Conservation (phyloP, 2,329 filamentous ascomycete genomes). For the Cercospora sp. region DNA sequence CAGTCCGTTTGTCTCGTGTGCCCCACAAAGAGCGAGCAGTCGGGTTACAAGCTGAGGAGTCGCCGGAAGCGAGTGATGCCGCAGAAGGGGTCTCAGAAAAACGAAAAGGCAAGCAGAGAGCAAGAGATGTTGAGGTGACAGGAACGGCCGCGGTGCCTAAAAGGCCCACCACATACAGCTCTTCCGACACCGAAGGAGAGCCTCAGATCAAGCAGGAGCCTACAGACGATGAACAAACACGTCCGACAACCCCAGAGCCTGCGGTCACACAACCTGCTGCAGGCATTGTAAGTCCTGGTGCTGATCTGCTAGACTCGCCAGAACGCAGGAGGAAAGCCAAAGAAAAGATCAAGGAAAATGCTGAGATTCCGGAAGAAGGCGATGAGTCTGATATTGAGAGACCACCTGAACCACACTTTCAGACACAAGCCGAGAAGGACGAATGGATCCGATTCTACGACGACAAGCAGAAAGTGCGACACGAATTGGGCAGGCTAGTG, state of each 20-base stretch:
- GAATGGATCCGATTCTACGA: slow-evolving; percentile 53
- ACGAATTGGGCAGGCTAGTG: slow-evolving; percentile 49
- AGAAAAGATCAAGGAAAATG: slow-evolving; percentile 26
- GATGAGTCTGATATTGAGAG: slow-evolving; percentile 24
- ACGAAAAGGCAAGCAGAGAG: slow-evolving; percentile 42
- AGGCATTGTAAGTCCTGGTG: slow-evolving; percentile 31
- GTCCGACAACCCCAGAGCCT: slow-evolving; percentile 26
- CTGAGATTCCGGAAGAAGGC: slow-evolving; percentile 12
- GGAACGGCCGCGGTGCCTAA: slow-evolving; percentile 46
- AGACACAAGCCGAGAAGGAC: slow-evolving; percentile 54
- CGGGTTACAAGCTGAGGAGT: slow-evolving; percentile 45
- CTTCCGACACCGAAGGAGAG: slow-evolving; percentile 39
- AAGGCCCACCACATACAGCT: slow-evolving; percentile 41
- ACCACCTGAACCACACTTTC: slow-evolving; percentile 45
- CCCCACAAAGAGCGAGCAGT: slow-evolving; percentile 57
- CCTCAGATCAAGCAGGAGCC: slow-evolving; percentile 56
- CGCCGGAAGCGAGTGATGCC: slow-evolving; percentile 28
- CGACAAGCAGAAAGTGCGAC: slow-evolving; percentile 48
- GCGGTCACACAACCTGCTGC: slow-evolving; percentile 14
- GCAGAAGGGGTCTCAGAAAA: slow-evolving; percentile 25
- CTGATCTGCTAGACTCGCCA: slow-evolving; percentile 38
- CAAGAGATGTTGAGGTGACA: slow-evolving; percentile 47
- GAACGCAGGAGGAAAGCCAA: slow-evolving; percentile 37
- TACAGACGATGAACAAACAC: slow-evolving; percentile 44
- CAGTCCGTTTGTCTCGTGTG: slow-evolving; percentile 57